Conservation (phyloP, 768 basidiomycete genomes). For the Nevesoporus exiguus region DNA sequence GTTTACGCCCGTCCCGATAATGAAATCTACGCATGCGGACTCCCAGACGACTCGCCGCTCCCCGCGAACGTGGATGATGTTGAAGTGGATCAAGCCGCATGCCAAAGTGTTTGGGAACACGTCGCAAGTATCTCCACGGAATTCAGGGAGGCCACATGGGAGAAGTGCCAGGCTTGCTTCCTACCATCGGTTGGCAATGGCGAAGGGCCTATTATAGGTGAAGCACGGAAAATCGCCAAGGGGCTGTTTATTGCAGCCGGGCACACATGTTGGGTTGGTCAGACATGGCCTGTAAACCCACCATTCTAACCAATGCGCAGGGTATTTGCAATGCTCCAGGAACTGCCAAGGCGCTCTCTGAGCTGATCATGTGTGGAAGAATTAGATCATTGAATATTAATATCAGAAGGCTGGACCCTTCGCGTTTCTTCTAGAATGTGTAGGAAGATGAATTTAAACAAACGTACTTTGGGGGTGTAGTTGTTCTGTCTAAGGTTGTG, state of each 20-base stretch:
- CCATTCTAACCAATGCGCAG: conserved; percentile 32
- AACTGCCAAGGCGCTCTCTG: conserved; percentile 69
- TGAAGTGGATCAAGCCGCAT: conserved; percentile 50
- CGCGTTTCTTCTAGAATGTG: conserved; percentile 30
- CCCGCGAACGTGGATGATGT: conserved; percentile 75
- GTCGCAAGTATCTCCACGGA: conserved; percentile 61
- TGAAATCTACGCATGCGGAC: conserved; percentile 76
- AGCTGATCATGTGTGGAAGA: conserved; percentile 67
- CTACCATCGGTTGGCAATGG: conserved; percentile 56
- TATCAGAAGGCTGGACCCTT: conserved; percentile 45
- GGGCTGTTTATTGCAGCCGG: conserved; percentile 74
- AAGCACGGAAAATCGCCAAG: conserved; percentile 49
- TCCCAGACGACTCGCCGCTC: conserved; percentile 68
- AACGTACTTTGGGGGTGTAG: neutral
- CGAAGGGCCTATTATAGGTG: conserved; percentile 70
- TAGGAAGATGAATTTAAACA: neutral
- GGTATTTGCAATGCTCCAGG: conserved; percentile 84
- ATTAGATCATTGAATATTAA: conserved; percentile 55
- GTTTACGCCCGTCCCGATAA: conserved; percentile 69
- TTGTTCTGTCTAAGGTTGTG: neutral
- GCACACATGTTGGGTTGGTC: conserved; percentile 74
- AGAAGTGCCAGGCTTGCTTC: conserved; percentile 69
- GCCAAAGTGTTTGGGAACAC: conserved; percentile 51
- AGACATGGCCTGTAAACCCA: neutral
- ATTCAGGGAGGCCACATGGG: conserved; percentile 51